A percentile compares a stretch with the other conserved stretches of the same genome.
Conservation (phyloP, 108 stramenopile genomes). For the Discostella stelligeroides region DNA sequence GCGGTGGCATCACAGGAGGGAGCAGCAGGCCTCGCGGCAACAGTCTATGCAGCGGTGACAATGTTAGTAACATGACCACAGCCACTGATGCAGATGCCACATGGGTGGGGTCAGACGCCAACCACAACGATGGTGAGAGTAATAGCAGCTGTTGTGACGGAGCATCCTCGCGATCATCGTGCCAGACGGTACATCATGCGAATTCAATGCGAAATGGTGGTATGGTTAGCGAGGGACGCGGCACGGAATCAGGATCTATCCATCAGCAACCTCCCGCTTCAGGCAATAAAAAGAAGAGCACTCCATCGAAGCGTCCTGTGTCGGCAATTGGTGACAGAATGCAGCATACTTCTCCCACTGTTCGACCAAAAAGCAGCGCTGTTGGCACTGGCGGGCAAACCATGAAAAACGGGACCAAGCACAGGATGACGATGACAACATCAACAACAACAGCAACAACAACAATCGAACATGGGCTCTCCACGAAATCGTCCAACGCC, state of each 20-base stretch:
- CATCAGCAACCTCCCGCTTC: neutral
- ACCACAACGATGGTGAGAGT: neutral
- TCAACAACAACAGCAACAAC: too few species aligned
- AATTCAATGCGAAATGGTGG: neutral
- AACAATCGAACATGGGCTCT: too few species aligned
- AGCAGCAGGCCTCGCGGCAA: too few species aligned
- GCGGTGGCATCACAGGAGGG: too few species aligned
- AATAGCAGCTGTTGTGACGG: neutral
- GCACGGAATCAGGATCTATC: neutral
- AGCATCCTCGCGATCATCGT: conserved; percentile 29
- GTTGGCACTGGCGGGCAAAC: neutral
- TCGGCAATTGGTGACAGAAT: conserved; percentile 30
- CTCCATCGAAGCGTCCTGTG: conserved; percentile 37
- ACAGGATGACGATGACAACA: too few species aligned
- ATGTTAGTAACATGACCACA: too few species aligned
- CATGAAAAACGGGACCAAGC: neutral
- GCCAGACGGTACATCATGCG: conserved; percentile 28
- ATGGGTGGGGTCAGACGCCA: neutral
- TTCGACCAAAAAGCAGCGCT: neutral
- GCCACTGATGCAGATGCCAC: too few species aligned
- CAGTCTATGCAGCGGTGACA: too few species aligned
- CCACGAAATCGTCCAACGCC: too few species aligned
- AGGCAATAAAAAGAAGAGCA: conserved; percentile 40
- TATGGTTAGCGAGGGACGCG: neutral
- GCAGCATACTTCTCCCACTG: too few species aligned